Percentiles rank a stretch among this genome's conserved stretches.
Conservation (phyloP, 2,329 filamentous ascomycete genomes). For the Fusarium bactridioides region DNA sequence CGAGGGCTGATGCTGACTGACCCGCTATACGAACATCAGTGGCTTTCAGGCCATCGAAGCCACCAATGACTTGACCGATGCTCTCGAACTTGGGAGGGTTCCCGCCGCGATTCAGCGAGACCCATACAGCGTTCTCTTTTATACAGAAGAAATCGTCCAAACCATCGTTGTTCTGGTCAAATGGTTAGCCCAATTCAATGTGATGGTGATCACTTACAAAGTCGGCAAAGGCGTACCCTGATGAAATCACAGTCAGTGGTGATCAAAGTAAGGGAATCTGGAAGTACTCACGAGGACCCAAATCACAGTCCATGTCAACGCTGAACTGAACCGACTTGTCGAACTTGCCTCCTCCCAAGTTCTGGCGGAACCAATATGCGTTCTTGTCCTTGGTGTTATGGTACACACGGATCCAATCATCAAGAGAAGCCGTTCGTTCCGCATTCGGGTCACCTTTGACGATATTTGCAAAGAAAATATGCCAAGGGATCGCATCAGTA, state of each 20-base stretch:
- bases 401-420: neutral
- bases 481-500: neutral
- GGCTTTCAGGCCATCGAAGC: neutral
- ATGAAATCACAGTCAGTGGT: rapidly evolving
- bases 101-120: neutral
- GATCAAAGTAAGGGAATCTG: rapidly evolving
- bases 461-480: neutral
- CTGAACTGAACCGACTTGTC: neutral
- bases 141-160: neutral
- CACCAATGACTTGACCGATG: neutral
- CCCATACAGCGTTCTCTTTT: neutral
- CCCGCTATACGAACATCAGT: neutral
- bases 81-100: neutral
- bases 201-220: neutral
- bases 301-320: neutral
- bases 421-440: neutral
- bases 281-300: neutral
- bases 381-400: neutral
- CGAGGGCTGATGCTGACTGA: neutral
- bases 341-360: neutral
- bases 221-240: neutral
- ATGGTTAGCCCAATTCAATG: neutral
- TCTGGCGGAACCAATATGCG: neutral
- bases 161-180: neutral
- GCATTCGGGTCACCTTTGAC: neutral